A percentile compares a stretch with the other conserved stretches of the same genome.
Evolutionary conservation across 805 yeast genomes (phyloP).

Genomic region (Metschnikowia hibisci): DNA sequence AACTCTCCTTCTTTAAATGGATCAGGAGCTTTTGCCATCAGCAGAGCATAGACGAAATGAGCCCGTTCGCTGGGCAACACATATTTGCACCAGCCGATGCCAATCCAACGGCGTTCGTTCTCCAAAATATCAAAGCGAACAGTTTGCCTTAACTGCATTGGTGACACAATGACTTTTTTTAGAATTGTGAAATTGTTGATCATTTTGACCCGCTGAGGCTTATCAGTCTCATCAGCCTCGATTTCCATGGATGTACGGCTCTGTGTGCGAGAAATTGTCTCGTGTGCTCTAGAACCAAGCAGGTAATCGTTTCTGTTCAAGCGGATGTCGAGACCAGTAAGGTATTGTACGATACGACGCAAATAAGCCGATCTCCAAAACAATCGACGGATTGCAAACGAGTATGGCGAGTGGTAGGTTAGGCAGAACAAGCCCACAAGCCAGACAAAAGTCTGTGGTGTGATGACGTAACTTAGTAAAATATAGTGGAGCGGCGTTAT

Average conservation of each 20-base stretch:
- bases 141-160: slow-evolving; percentile 43
- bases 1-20: slow-evolving; percentile 24
- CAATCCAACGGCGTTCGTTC: slow-evolving; percentile 60
- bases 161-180: slow-evolving; percentile 34
- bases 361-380: slow-evolving; percentile 49
- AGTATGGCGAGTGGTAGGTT: slow-evolving; percentile 48
- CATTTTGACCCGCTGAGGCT: slow-evolving; percentile 18
- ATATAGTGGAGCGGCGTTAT: slow-evolving; percentile 44
- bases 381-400: slow-evolving; percentile 40
- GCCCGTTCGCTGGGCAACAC: slow-evolving; percentile 52
- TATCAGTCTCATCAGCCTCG: slow-evolving; percentile 2
- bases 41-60: slow-evolving; percentile 42
- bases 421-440: slow-evolving; percentile 34
- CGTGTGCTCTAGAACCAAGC: slow-evolving; percentile 8
- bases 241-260: slow-evolving; percentile 8
- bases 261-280: slow-evolving; percentile 15
- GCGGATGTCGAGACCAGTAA: slow-evolving; percentile 40
- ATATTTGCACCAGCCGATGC: slow-evolving; percentile 53
- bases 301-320: slow-evolving; percentile 11
- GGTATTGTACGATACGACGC: slow-evolving; percentile 32
- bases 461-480: slow-evolving; percentile 29
- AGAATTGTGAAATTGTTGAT: slow-evolving; percentile 37
- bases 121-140: slow-evolving; percentile 51
- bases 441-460: slow-evolving; percentile 34
- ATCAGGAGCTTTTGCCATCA: slow-evolving; percentile 28